Percentiles rank a stretch among this genome's conserved stretches.
Conservation (phyloP, 257 asterid species). For the Galeopsis tetrahit region DNA sequence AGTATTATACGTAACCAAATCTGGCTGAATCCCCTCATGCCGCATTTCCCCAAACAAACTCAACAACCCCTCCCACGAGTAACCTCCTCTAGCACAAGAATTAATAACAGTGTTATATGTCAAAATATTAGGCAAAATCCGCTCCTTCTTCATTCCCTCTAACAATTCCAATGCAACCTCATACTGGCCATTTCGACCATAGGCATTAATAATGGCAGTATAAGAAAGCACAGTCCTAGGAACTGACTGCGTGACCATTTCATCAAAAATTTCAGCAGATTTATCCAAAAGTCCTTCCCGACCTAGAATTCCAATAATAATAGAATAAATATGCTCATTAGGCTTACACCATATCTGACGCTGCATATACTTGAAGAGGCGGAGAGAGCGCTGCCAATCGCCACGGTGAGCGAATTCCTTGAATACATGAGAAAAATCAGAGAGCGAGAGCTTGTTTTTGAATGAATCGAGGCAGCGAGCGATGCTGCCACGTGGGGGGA, state of each 20-base stretch:
- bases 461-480: conserved; percentile 90
- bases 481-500: conserved; percentile 98
- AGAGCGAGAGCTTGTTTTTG: conserved; percentile 87
- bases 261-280: conserved; percentile 82
- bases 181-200: conserved; percentile 86
- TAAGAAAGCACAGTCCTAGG: conserved; percentile 74
- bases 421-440: conserved; percentile 78
- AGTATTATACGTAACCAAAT: conserved; percentile 88
- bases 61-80: conserved; percentile 94
- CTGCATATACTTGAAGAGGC: conserved; percentile 96
- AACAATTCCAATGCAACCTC: conserved; percentile 69
- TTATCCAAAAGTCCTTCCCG: conserved; percentile 88
- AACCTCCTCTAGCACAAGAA: conserved; percentile 91
- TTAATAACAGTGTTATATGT: conserved; percentile 91
- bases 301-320: conserved; percentile 80
- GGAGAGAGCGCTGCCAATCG: conserved; percentile 97
- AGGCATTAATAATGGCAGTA: conserved; percentile 87
- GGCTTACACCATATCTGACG: conserved; percentile 98
- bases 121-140: conserved; percentile 74
- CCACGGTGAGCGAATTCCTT: conserved; percentile 87
- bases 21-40: conserved; percentile 94
- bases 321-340: conserved; percentile 81
- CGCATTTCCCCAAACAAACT: conserved; percentile 95
- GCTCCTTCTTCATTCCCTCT: conserved; percentile 76
- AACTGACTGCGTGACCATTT: conserved; percentile 67